Base-by-base conservation (phyloP, 2,329 filamentous ascomycete genomes). In the Hysterium pulicare region DNA sequence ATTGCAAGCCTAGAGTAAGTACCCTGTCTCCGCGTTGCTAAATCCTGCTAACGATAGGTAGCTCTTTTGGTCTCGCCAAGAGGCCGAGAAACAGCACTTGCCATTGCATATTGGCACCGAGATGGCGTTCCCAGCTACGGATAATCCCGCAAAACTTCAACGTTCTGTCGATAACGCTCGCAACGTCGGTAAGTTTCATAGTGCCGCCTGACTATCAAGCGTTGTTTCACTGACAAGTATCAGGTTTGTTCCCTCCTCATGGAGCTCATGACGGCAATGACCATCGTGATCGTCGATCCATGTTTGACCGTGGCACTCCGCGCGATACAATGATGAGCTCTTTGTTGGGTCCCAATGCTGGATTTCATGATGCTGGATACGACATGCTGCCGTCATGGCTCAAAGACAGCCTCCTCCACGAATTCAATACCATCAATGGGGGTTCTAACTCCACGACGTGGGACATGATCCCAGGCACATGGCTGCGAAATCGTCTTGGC, bases 91-190 rank as follows among this genome's bases (percentile, higher is more conserved):
- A 65, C 45, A 73, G 30, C 36, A 46, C 17, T 48, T 50, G 20
- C 33, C 51, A 21, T 50, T 51, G 70, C 59, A 81, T 42, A 77
- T 82, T 40, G 88, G 89, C 2, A 71, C 79, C 23, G 87, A 94
- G 66, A 84, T 89, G 53, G 63, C 71, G 0, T 95, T 95, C 55
- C 89, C 89, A 0, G 71, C 73, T 1, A 84, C 88, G 0, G 88
- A 95, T 69, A 95, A 95, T 58, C 78, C 82, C 42, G 87, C 86
- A 1, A 95, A 95, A 71, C 84, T 93, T 75, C 86, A 89, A 69
- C 80, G 90, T 46, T 93, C 87, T 53, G 85, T 87, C 46, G 87
- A 94, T 62, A 94, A 93, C 62, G 89, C 89, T 2, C 85, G 89
- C 61, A 83, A 88, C 58, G 82, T 91, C 53, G 90, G 90, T 82